These are phyloP conservation scores for Penicillium sp. DNA, from an alignment of 2,329 filamentous ascomycete species.

Conservation along the genomic window DNA sequence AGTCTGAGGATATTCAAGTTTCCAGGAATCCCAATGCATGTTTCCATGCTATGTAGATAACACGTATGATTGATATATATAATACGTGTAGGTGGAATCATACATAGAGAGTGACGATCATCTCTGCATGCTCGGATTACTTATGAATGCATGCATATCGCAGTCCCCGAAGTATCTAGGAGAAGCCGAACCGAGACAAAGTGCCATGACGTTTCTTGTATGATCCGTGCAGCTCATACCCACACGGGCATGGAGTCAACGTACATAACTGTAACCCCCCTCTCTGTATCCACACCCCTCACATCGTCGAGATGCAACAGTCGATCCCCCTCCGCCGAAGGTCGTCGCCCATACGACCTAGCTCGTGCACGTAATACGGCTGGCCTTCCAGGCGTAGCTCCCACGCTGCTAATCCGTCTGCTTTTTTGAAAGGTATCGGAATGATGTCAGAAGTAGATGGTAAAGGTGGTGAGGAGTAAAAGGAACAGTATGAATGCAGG, in stretches of 20 bases:
- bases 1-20: not conserved
- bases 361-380: slow-evolving; percentile 35
- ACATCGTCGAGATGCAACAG: slow-evolving; percentile 25
- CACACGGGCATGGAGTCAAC: not conserved
- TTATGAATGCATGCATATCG: not conserved
- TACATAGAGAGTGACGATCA: not conserved
- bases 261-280: not conserved
- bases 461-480: not conserved
- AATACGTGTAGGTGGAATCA: not conserved
- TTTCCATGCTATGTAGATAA: not conserved
- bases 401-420: slow-evolving; percentile 20
- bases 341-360: slow-evolving; percentile 28
- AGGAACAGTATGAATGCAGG: not conserved
- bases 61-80: not conserved
- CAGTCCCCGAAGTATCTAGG: not conserved
- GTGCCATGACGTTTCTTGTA: not conserved
- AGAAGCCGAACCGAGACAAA: not conserved
- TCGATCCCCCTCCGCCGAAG: slow-evolving; percentile 34
- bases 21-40: not conserved
- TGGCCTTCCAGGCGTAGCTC: slow-evolving; percentile 34
- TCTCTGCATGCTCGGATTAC: not conserved
- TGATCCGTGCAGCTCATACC: not conserved
- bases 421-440: not conserved
- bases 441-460: not conserved
- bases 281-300: not conserved